Evolutionary conservation across 148 eudicot species (phyloP).

Genomic region (Gaultheria prostrata): DNA sequence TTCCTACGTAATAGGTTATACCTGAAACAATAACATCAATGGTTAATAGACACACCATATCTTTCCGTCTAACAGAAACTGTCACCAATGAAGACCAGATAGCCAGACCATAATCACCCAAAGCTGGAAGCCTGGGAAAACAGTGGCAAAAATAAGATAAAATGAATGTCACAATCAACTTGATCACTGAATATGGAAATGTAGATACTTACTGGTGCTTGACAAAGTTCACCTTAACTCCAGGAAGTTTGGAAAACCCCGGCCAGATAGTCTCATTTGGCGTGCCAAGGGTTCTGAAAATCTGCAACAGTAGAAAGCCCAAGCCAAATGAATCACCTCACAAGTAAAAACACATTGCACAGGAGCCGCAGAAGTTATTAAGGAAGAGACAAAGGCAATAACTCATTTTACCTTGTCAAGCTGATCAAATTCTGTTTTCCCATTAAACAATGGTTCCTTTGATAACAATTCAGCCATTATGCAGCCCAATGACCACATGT

Average conservation of each 20-base stretch:
- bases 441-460: slow-evolving; percentile 79
- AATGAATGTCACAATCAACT: slow-evolving; percentile 26
- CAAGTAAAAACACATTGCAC: not conserved
- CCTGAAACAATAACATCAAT: slow-evolving; percentile 58
- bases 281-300: slow-evolving; percentile 82
- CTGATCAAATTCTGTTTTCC: slow-evolving; percentile 86
- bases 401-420: slow-evolving; percentile 75
- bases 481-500: slow-evolving; percentile 97
- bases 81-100: slow-evolving; percentile 81
- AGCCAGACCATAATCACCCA: slow-evolving; percentile 97
- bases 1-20: slow-evolving; percentile 85
- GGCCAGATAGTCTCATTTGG: slow-evolving; percentile 82
- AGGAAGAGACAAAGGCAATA: not conserved
- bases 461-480: slow-evolving; percentile 90
- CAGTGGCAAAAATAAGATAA: slow-evolving; percentile 74
- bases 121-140: slow-evolving; percentile 99
- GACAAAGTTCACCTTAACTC: slow-evolving; percentile 52
- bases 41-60: slow-evolving; percentile 48
- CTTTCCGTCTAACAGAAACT: slow-evolving; percentile 21
- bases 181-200: slow-evolving; percentile 17
- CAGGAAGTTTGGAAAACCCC: slow-evolving; percentile 54
- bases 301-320: slow-evolving; percentile 38
- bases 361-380: not conserved
- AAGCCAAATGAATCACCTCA: slow-evolving; percentile 15
- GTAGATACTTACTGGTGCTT: slow-evolving; percentile 50